A percentile compares a stretch with the other conserved stretches of the same genome.
These are phyloP conservation scores for Flaveria robusta DNA, from an alignment of 129 eudicot species.

Conservation along the genomic window DNA sequence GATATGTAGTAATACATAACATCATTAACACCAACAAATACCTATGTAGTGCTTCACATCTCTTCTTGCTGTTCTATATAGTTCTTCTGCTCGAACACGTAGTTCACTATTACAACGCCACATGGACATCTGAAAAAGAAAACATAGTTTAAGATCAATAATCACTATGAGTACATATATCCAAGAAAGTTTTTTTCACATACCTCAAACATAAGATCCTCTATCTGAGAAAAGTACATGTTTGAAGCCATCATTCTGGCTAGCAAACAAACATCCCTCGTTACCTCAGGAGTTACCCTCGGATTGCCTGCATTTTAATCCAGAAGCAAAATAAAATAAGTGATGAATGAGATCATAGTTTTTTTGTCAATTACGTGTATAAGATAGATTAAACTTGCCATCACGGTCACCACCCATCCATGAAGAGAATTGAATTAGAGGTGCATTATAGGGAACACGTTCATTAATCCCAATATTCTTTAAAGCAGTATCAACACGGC, in stretches of 20 bases:
- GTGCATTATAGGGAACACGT: slow-evolving; percentile 96
- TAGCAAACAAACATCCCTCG: slow-evolving; percentile 89
- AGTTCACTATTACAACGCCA: slow-evolving; percentile 99
- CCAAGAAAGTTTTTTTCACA: background rate
- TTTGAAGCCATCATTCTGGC: slow-evolving; percentile 99
- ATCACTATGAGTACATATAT: background rate
- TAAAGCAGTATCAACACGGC: slow-evolving; percentile 96
- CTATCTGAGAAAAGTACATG: slow-evolving; percentile 88
- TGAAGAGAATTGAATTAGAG: slow-evolving; percentile 94
- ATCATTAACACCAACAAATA: slow-evolving; percentile 19
- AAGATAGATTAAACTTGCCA: slow-evolving; percentile 44
- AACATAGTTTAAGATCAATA: background rate
- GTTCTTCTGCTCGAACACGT: slow-evolving; percentile 76
- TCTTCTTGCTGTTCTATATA: slow-evolving; percentile 66
- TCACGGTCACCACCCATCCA: slow-evolving; percentile 99
- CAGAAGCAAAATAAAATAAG: background rate
- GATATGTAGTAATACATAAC: background rate
- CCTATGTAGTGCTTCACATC: slow-evolving; percentile 98
- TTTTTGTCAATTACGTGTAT: background rate
- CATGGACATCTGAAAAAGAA: slow-evolving; percentile 72
- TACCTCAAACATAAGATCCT: slow-evolving; percentile 98
- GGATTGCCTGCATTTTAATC: slow-evolving; percentile 66
- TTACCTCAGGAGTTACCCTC: slow-evolving; percentile 96
- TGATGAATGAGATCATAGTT: background rate
- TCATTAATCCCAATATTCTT: slow-evolving; percentile 93